Percentiles rank a stretch among this genome's conserved stretches.
Conservation (phyloP, 148 eudicot species). For the Amaranthus cruentus region DNA sequence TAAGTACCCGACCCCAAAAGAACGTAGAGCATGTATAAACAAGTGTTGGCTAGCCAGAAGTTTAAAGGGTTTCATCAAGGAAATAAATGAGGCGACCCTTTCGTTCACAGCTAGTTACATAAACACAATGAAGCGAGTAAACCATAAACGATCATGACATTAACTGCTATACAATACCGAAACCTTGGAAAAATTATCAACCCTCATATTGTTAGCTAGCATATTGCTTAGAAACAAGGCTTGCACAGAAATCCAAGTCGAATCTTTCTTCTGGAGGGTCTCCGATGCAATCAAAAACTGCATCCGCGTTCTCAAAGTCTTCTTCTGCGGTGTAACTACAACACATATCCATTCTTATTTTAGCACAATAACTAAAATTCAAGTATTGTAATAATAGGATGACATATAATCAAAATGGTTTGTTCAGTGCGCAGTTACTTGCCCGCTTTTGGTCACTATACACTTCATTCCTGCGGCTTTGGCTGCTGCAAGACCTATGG, state of each 20-base stretch:
- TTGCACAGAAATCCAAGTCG: constrained; percentile 68
- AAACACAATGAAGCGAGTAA: not conserved
- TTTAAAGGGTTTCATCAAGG: not conserved
- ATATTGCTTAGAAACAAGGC: constrained; percentile 74
- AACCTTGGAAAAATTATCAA: not conserved
- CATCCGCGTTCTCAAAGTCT: constrained; percentile 87
- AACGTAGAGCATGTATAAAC: too few relatives aligned
- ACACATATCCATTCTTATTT: not conserved
- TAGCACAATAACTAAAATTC: not conserved
- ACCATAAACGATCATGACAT: constrained; percentile 15
- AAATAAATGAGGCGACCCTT: not conserved
- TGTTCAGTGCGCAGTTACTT: constrained; percentile 19
- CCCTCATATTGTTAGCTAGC: constrained; percentile 23
- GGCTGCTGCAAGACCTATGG: constrained; percentile 95
- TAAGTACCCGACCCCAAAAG: too few relatives aligned
- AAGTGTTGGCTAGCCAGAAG: not conserved
- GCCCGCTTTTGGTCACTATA: constrained; percentile 96
- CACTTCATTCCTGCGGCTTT: constrained; percentile 99
- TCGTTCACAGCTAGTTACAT: constrained; percentile 8
- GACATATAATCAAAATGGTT: not conserved
- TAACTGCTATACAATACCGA: not conserved
- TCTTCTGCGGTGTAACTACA: constrained; percentile 93
- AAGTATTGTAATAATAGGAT: not conserved
- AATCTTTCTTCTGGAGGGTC: constrained; percentile 94
- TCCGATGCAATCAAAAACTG: constrained; percentile 95